phyloP scores from a whole-genome alignment of 2,329 filamentous ascomycete genomes.

The Torrubiella hemipterigena region DNA sequence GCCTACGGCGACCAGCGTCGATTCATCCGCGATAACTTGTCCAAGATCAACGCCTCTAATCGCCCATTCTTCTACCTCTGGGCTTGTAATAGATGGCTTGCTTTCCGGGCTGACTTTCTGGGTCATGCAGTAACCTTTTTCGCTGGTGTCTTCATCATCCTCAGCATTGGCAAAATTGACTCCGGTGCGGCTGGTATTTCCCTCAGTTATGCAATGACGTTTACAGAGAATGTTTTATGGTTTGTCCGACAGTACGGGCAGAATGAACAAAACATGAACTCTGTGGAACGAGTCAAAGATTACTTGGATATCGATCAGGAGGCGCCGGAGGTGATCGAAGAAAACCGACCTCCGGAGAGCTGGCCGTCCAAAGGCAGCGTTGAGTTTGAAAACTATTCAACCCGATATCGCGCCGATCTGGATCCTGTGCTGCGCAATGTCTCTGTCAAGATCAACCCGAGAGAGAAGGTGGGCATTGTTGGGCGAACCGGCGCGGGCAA shows the following conservation, averaged over 20 bases:
- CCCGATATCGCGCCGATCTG: slow-evolving; percentile 76
- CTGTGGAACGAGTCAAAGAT: slow-evolving; percentile 93
- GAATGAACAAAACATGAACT: slow-evolving; percentile 99
- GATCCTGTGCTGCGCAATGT: slow-evolving; percentile 77
- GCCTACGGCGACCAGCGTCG: slow-evolving; percentile 90
- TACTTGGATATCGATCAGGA: slow-evolving; percentile 96
- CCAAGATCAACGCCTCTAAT: slow-evolving; percentile 78
- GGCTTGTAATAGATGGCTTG: slow-evolving; percentile 94
- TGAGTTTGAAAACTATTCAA: slow-evolving; percentile 81
- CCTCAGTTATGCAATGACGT: slow-evolving; percentile 89
- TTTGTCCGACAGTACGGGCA: slow-evolving; percentile 85
- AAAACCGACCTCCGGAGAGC: slow-evolving; percentile 62
- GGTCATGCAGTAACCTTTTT: slow-evolving; percentile 91
- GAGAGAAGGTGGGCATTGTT: slow-evolving; percentile 92
- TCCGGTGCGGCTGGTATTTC: slow-evolving; percentile 88
- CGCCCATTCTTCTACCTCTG: slow-evolving; percentile 93
- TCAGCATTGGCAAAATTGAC: slow-evolving; percentile 73
- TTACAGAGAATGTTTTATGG: slow-evolving; percentile 95
- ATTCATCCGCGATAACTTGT: slow-evolving; percentile 85
- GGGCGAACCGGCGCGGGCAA: slow-evolving; percentile 93
- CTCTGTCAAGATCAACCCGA: slow-evolving; percentile 72
- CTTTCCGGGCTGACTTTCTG: slow-evolving; percentile 80
- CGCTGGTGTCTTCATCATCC: slow-evolving; percentile 79
- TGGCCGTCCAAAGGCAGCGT: slow-evolving; percentile 84
- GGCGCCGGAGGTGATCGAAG: slow-evolving; percentile 63